Percentiles rank a stretch among this genome's conserved stretches.
Conservation (phyloP, 2,329 filamentous ascomycete species). For the Aspergillus bombycis region DNA sequence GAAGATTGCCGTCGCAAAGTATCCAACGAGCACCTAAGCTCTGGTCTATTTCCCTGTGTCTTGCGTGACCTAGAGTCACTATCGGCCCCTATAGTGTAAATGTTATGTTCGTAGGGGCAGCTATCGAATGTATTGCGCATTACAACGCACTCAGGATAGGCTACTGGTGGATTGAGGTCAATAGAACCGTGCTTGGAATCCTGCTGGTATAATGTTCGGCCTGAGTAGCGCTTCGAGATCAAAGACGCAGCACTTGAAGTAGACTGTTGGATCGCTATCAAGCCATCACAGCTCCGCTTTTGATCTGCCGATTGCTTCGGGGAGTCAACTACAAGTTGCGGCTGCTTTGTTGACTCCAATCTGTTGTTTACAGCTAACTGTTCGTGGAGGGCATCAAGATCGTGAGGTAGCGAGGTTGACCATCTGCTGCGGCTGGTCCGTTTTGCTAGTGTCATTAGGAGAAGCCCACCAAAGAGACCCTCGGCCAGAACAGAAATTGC, state of each 20-base stretch:
- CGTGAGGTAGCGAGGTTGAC: constrained; percentile 28
- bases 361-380: constrained; percentile 14
- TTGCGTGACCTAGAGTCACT: constrained; percentile 2
- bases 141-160: constrained; percentile 14
- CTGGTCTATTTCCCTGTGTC: constrained; percentile 19
- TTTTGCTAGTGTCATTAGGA: constrained; percentile 22
- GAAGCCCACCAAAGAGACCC: constrained; percentile 33
- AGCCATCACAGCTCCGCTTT: constrained; percentile 17
- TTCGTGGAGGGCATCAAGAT: constrained; percentile 26
- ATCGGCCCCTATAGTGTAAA: constrained; percentile 13
- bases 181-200: constrained; percentile 28
- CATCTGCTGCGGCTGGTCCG: constrained; percentile 19
- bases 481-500: constrained; percentile 36
- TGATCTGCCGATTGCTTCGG: constrained; percentile 17
- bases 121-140: constrained; percentile 10
- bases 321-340: constrained; percentile 18
- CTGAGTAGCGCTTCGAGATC: constrained; percentile 36
- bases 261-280: constrained; percentile 21
- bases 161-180: constrained; percentile 23
- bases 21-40: constrained; percentile 31
- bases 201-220: constrained; percentile 31
- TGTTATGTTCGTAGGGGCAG: constrained; percentile 13
- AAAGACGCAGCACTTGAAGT: constrained; percentile 31
- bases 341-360: constrained; percentile 5
- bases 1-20: constrained; percentile 25